These are phyloP conservation scores for Aschersonia sp. DNA, from an alignment of 2,329 filamentous ascomycete genomes.

Conservation along the genomic window DNA sequence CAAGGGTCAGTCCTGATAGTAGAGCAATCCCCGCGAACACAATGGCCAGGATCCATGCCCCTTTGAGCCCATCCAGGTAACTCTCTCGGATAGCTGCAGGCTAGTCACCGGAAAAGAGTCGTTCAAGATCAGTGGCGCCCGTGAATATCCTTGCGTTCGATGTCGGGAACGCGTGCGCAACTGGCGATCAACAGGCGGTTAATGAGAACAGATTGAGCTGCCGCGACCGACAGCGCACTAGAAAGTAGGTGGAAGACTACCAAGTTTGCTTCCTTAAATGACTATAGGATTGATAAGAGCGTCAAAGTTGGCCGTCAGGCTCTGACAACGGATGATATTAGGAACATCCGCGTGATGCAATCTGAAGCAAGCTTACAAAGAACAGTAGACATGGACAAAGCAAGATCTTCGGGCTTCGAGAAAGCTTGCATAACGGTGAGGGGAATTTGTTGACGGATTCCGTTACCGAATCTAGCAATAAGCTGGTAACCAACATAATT, in stretches of 20 bases:
- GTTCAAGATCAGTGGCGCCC: too few relatives aligned
- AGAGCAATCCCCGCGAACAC: not conserved
- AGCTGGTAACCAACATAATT: conserved; percentile 31
- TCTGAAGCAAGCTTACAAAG: conserved; percentile 19
- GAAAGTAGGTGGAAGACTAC: conserved; percentile 10
- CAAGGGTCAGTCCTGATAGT: too few relatives aligned
- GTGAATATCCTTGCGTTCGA: not conserved
- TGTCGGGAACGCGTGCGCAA: not conserved
- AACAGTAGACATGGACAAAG: conserved; percentile 10
- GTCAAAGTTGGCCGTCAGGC: too few relatives aligned
- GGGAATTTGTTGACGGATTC: conserved; percentile 23
- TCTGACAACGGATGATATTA: too few relatives aligned
- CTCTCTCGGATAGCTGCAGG: not conserved
- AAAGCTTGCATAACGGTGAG: conserved; percentile 20
- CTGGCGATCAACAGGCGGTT: not conserved
- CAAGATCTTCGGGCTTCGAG: not conserved
- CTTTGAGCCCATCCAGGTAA: not conserved
- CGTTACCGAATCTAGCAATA: conserved; percentile 22
- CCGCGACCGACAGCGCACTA: not conserved
- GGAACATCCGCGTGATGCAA: too few relatives aligned
- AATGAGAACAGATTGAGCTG: not conserved
- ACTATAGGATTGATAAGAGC: too few relatives aligned
- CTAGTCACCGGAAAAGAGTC: not conserved
- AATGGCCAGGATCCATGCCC: not conserved
- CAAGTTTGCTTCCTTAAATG: too few relatives aligned